These are phyloP conservation scores for Colletotrichum sp. DNA, from an alignment of 2,329 filamentous ascomycete species.

Conservation along the genomic window DNA sequence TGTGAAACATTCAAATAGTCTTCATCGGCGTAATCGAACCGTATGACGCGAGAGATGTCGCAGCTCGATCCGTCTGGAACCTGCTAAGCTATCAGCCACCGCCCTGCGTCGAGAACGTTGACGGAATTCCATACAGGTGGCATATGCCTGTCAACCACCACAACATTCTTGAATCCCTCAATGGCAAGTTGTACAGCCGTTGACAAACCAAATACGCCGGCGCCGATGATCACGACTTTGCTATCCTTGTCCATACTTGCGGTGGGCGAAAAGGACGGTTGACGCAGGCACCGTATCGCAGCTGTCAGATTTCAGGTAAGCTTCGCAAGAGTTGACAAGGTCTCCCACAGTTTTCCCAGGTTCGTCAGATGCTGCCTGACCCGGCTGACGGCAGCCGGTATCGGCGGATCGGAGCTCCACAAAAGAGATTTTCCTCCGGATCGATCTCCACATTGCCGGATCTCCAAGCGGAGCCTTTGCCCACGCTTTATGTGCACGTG, in stretches of 20 bases:
- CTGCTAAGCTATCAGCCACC: background rate
- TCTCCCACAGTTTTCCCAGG: background rate
- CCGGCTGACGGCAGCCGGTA: background rate
- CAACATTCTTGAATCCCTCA: slow-evolving; percentile 34
- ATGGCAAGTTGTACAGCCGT: slow-evolving; percentile 28
- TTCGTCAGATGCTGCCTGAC: background rate
- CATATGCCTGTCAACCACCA: slow-evolving; percentile 36
- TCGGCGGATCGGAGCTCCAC: background rate
- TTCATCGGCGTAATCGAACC: slow-evolving; percentile 66
- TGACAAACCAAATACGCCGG: slow-evolving; percentile 33
- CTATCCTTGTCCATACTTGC: background rate
- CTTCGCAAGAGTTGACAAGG: background rate
- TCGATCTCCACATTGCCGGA: background rate
- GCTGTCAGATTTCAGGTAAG: background rate
- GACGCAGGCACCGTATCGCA: background rate
- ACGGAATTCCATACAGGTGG: slow-evolving; percentile 28
- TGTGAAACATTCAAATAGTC: slow-evolving; percentile 61
- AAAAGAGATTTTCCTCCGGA: background rate
- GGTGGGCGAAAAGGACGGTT: background rate
- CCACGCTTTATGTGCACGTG: background rate
- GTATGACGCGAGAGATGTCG: slow-evolving; percentile 43
- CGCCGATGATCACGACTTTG: slow-evolving; percentile 30
- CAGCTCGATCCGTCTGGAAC: slow-evolving; percentile 39
- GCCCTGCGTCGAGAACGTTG: background rate
- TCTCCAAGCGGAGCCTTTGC: background rate